Conservation (phyloP, 768 basidiomycete genomes). For the Naganishia vishniacii region DNA sequence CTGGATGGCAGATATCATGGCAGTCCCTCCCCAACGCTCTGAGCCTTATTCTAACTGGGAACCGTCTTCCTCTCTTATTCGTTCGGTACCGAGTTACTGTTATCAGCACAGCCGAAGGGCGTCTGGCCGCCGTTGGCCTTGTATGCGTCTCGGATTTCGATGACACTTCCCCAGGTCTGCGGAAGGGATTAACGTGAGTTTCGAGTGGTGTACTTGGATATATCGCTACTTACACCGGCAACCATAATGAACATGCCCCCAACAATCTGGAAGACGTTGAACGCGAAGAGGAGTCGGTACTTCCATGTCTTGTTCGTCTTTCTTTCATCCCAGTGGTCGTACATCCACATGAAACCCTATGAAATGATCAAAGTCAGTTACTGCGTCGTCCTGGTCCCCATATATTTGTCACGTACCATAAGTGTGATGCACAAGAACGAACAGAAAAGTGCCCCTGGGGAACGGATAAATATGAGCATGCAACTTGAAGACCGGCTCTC, state of each 20-base stretch:
- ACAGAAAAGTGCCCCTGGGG: slow-evolving; percentile 30
- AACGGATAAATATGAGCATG: too few species aligned
- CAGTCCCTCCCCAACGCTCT: background rate
- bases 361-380: background rate
- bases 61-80: background rate
- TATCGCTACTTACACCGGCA: slow-evolving; percentile 22
- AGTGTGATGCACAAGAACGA: slow-evolving; percentile 17
- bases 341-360: slow-evolving; percentile 28
- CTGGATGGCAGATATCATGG: too few species aligned
- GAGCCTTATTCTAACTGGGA: too few species aligned
- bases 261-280: slow-evolving; percentile 25
- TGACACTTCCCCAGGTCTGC: slow-evolving; percentile 22
- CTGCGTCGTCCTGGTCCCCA: background rate
- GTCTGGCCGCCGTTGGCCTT: background rate
- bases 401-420: slow-evolving; percentile 20
- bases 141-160: slow-evolving; percentile 19
- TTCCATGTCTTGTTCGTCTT: slow-evolving; percentile 10
- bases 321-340: slow-evolving; percentile 24
- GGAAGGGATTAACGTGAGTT: background rate
- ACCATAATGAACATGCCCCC: slow-evolving; percentile 31
- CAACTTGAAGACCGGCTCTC: too few species aligned
- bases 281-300: slow-evolving; percentile 21
- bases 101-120: slow-evolving; percentile 22
- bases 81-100: slow-evolving; percentile 18
- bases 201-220: background rate